phyloP scores from a whole-genome alignment of 345 rosid species.

The Fremontodendron californicum region DNA sequence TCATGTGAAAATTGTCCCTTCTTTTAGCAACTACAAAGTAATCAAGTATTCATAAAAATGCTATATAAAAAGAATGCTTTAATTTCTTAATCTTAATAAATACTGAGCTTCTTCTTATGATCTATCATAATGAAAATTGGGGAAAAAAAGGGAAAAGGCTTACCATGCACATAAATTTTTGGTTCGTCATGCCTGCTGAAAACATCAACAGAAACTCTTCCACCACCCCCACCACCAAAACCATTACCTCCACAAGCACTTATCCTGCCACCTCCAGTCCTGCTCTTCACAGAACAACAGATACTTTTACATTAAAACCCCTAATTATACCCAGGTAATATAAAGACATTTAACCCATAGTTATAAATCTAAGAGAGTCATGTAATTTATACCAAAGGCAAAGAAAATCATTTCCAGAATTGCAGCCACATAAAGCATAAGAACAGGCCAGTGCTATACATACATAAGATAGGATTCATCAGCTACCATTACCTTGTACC shows the following conservation, averaged over 20 bases:
- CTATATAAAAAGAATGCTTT: neutral
- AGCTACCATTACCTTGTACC: neutral
- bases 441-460: neutral
- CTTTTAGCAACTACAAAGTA: neutral
- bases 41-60: neutral
- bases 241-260: conserved; percentile 99
- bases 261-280: conserved; percentile 90
- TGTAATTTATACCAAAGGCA: neutral
- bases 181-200: conserved; percentile 98
- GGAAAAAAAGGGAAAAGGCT: conserved; percentile 22
- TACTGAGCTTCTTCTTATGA: neutral
- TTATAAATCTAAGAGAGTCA: neutral
- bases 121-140: neutral
- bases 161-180: conserved; percentile 84
- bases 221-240: conserved; percentile 98
- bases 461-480: neutral
- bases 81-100: neutral
- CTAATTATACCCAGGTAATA: neutral
- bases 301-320: conserved; percentile 14
- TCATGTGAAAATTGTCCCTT: neutral
- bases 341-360: neutral
- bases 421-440: neutral
- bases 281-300: conserved; percentile 50
- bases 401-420: neutral
- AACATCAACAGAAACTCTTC: conserved; percentile 88